phyloP scores from a whole-genome alignment of 2,329 filamentous ascomycete species.

The Albophoma yamanashiensis region DNA sequence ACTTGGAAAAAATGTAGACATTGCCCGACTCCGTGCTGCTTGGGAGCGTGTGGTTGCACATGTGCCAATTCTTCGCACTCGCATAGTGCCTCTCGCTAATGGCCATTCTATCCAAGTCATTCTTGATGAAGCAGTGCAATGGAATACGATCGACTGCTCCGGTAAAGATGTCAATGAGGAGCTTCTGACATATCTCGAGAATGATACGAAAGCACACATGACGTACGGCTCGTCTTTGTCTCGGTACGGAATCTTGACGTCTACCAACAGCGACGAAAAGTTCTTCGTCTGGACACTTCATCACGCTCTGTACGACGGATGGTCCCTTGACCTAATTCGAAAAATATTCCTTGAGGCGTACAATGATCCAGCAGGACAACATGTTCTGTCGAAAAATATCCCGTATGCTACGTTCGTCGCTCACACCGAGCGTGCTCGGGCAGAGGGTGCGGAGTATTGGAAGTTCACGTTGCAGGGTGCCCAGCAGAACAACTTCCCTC shows the following conservation, averaged over 20 bases:
- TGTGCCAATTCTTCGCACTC: slow-evolving; percentile 2
- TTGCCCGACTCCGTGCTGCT: neutral
- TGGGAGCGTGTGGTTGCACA: neutral
- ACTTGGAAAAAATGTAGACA: neutral
- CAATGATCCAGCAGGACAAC: too few species aligned
- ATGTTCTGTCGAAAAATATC: neutral
- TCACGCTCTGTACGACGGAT: slow-evolving; percentile 1
- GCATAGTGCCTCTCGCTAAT: neutral
- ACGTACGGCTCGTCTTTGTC: neutral
- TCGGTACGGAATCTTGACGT: neutral
- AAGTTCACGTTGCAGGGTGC: neutral
- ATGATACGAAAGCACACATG: neutral
- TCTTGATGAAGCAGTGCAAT: neutral
- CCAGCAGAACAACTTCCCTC: neutral
- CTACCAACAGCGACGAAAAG: neutral
- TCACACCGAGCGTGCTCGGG: neutral
- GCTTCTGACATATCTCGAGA: neutral
- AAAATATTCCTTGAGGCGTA: neutral
- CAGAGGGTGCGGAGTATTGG: neutral
- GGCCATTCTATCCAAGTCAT: slow-evolving; percentile 1
- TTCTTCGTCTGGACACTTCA: neutral
- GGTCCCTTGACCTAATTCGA: neutral
- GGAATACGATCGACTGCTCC: neutral
- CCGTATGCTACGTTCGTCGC: neutral
- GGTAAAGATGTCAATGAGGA: neutral